Evolutionary conservation across 2,329 filamentous ascomycete genomes (phyloP).

Genomic region (Ophiostoma perfectum): DNA sequence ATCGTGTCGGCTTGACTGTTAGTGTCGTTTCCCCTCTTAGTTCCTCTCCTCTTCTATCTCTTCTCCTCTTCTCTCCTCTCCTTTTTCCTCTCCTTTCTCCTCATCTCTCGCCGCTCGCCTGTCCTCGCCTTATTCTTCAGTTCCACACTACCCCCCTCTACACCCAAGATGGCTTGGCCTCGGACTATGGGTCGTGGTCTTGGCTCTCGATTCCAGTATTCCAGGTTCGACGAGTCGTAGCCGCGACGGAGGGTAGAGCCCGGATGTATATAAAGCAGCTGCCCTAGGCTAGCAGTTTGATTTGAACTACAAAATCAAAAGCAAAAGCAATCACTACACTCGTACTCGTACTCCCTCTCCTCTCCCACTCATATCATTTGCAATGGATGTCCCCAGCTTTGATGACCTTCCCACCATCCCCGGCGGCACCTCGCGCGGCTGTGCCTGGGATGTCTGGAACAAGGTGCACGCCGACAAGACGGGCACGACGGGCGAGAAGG

Average conservation of each 20-base stretch:
- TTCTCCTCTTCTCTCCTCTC: neutral
- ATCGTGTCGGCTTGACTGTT: neutral
- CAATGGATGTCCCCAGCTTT: constrained; percentile 5
- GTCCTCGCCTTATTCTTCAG: too few relatives aligned
- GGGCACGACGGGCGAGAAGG: constrained; percentile 28
- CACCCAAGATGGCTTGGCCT: too few relatives aligned
- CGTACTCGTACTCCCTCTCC: too few relatives aligned
- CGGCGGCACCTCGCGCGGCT: constrained; percentile 7
- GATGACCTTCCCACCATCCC: constrained; percentile 2
- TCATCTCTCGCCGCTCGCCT: too few relatives aligned
- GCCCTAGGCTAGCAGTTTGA: neutral
- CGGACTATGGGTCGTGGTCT: too few relatives aligned
- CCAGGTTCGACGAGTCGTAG: too few relatives aligned
- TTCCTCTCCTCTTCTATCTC: neutral
- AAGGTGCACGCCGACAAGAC: constrained; percentile 9
- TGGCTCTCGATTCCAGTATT: too few relatives aligned
- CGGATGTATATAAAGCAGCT: neutral
- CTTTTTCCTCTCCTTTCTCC: neutral
- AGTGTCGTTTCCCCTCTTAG: neutral
- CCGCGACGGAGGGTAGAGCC: too few relatives aligned
- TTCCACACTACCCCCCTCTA: too few relatives aligned
- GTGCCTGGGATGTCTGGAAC: constrained; percentile 14
- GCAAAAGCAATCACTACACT: too few relatives aligned
- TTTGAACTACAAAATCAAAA: neutral
- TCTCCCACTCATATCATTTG: neutral